Evolutionary conservation across 2,329 filamentous ascomycete genomes (phyloP).

Genomic region (Torrubiellomyces zombiae): DNA sequence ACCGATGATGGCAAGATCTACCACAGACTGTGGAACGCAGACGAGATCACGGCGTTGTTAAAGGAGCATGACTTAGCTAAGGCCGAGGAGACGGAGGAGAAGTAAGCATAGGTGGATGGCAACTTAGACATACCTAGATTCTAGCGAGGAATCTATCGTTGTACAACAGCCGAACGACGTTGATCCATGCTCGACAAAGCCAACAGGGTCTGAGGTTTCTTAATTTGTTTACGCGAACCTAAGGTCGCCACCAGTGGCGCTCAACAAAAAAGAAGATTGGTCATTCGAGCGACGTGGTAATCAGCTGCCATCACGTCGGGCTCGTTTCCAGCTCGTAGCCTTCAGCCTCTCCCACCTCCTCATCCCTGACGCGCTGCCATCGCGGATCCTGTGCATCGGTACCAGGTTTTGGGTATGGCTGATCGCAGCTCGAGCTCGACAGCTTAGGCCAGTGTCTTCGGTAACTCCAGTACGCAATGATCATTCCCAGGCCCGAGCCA

Average conservation of each 20-base stretch:
- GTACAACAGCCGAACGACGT: too few relatives aligned
- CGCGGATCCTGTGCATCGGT: slow-evolving; percentile 13
- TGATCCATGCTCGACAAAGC: too few relatives aligned
- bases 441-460: slow-evolving; percentile 45
- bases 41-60: slow-evolving; percentile 85
- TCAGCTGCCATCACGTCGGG: slow-evolving; percentile 18
- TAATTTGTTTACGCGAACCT: too few relatives aligned
- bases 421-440: slow-evolving; percentile 32
- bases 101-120: too few relatives aligned
- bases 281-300: too few relatives aligned
- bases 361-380: slow-evolving; percentile 32
- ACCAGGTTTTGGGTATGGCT: slow-evolving; percentile 36
- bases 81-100: slow-evolving; percentile 55
- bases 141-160: too few relatives aligned
- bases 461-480: slow-evolving; percentile 49
- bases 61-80: slow-evolving; percentile 94
- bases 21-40: slow-evolving; percentile 90
- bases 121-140: too few relatives aligned
- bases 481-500: slow-evolving; percentile 42
- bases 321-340: slow-evolving; percentile 6
- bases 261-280: too few relatives aligned
- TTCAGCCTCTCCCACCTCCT: slow-evolving; percentile 27
- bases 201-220: too few relatives aligned
- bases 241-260: too few relatives aligned
- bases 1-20: slow-evolving; percentile 94